Evolutionary conservation across 495 filamentous ascomycete species (phyloP).

Genomic region (Talaromyces stipitatus): DNA sequence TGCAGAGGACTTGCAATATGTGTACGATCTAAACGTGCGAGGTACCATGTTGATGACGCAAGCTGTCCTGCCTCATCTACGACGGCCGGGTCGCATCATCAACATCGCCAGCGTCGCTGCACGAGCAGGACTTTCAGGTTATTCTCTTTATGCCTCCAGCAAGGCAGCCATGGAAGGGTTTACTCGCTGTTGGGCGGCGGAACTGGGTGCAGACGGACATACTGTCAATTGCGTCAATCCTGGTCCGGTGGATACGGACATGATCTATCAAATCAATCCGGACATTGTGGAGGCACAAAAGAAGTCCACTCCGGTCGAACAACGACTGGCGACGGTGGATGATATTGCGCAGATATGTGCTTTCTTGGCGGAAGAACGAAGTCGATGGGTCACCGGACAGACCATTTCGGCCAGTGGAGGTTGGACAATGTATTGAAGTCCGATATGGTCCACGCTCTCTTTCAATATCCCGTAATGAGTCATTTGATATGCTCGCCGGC

Average conservation of each 20-base stretch:
- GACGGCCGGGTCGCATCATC: conserved; percentile 41
- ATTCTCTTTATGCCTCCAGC: conserved; percentile 31
- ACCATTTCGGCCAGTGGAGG: conserved; percentile 50
- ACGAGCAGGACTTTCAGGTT: conserved; percentile 26
- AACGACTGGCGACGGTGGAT: conserved; percentile 43
- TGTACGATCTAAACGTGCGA: conserved; percentile 37
- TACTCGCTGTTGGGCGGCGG: conserved; percentile 32
- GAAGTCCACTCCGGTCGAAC: conserved; percentile 32
- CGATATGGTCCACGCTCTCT: neutral
- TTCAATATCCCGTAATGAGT: neutral
- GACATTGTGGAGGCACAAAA: conserved; percentile 27
- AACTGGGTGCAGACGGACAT: conserved; percentile 32
- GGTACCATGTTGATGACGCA: conserved; percentile 31
- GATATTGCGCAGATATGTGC: conserved; percentile 51
- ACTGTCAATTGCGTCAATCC: conserved; percentile 38
- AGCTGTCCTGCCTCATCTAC: conserved; percentile 40
- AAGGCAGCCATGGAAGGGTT: conserved; percentile 42
- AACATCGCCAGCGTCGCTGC: conserved; percentile 45
- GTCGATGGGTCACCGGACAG: conserved; percentile 54
- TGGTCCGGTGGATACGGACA: conserved; percentile 32
- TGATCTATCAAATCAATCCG: conserved; percentile 26
- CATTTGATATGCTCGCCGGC: neutral
- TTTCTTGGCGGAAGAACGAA: conserved; percentile 41
- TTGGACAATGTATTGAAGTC: conserved; percentile 9
- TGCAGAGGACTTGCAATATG: conserved; percentile 22